phyloP scores from a whole-genome alignment of 2,329 filamentous ascomycete genomes.

The Cyanodermella asteris region DNA sequence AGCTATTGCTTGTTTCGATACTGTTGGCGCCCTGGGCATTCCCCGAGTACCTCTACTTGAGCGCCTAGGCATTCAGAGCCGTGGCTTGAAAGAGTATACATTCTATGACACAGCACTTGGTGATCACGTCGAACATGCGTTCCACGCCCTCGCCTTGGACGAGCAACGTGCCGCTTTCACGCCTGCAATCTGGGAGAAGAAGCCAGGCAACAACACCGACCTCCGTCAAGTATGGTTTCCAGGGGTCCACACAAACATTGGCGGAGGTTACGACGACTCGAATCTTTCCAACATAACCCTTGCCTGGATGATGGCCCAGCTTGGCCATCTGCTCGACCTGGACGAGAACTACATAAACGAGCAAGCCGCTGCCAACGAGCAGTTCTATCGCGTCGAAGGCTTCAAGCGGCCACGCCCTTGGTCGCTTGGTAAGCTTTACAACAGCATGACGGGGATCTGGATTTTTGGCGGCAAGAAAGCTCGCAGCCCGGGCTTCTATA shows the following conservation, averaged over 20 bases:
- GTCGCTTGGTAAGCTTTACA: slow-evolving; percentile 19
- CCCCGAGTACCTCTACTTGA: slow-evolving; percentile 6
- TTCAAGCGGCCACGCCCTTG: slow-evolving; percentile 23
- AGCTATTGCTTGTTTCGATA: slow-evolving; percentile 8
- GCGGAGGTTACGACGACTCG: slow-evolving; percentile 18
- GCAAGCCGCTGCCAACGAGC: slow-evolving; percentile 20
- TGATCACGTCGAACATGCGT: slow-evolving; percentile 16
- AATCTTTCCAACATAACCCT: slow-evolving; percentile 17
- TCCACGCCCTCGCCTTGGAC: slow-evolving; percentile 18
- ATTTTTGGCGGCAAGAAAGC: slow-evolving; percentile 21
- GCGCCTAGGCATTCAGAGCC: slow-evolving; percentile 4
- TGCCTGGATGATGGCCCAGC: slow-evolving; percentile 20
- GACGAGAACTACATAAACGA: slow-evolving; percentile 8
- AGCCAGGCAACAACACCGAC: slow-evolving; percentile 8
- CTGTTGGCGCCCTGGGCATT: slow-evolving; percentile 7
- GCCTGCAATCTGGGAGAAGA: slow-evolving; percentile 30
- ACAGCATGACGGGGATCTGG: slow-evolving; percentile 24
- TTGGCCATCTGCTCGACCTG: slow-evolving; percentile 9
- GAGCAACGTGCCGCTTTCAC: slow-evolving; percentile 23
- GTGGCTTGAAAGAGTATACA: slow-evolving; percentile 4
- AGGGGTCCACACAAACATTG: slow-evolving; percentile 29
- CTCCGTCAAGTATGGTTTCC: slow-evolving; percentile 25
- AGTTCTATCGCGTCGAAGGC: slow-evolving; percentile 21
- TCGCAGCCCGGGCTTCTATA: slow-evolving; percentile 26
- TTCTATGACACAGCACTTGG: slow-evolving; percentile 7